phyloP scores from a whole-genome alignment of 2,329 filamentous ascomycete genomes.

The Ascochyta fabae region DNA sequence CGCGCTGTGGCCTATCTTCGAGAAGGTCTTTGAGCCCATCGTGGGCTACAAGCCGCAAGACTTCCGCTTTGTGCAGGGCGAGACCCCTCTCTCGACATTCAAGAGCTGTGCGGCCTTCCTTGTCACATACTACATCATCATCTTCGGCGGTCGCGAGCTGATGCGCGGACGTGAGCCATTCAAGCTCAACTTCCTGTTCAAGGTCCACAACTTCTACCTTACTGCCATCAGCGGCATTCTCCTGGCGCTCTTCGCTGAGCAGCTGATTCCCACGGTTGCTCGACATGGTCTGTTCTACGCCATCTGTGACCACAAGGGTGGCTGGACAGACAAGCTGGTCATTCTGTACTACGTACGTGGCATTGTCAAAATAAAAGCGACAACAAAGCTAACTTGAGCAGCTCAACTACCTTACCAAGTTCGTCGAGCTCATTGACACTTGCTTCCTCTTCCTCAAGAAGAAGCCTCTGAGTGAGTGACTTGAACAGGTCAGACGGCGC shows the following conservation, averaged over 20 bases:
- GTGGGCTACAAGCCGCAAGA: conserved; percentile 84
- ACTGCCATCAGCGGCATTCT: conserved; percentile 83
- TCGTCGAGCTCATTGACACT: conserved; percentile 92
- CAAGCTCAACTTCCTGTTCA: conserved; percentile 87
- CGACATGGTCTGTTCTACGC: conserved; percentile 85
- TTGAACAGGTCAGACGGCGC: neutral
- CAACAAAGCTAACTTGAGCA: conserved; percentile 56
- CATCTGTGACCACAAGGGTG: conserved; percentile 81
- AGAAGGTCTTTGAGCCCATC: conserved; percentile 78
- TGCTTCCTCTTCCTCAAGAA: conserved; percentile 99
- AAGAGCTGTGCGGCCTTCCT: conserved; percentile 82
- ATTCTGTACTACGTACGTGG: conserved; percentile 91
- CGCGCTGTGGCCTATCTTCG: conserved; percentile 92
- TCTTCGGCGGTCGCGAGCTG: conserved; percentile 88
- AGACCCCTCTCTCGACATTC: conserved; percentile 89
- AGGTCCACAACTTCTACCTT: conserved; percentile 95
- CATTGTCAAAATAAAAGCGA: neutral
- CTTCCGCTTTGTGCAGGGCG: conserved; percentile 80
- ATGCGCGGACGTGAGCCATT: conserved; percentile 88
- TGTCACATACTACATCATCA: conserved; percentile 87
- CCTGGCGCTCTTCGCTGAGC: conserved; percentile 85
- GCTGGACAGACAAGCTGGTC: conserved; percentile 92
- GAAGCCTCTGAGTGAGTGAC: conserved; percentile 82
- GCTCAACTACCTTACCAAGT: conserved; percentile 99
- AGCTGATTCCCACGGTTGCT: conserved; percentile 82